Percentiles rank a stretch among this genome's conserved stretches.
These are phyloP conservation scores for Chalara sp. DNA, from an alignment of 2,329 filamentous ascomycete genomes.

Conservation along the genomic window DNA sequence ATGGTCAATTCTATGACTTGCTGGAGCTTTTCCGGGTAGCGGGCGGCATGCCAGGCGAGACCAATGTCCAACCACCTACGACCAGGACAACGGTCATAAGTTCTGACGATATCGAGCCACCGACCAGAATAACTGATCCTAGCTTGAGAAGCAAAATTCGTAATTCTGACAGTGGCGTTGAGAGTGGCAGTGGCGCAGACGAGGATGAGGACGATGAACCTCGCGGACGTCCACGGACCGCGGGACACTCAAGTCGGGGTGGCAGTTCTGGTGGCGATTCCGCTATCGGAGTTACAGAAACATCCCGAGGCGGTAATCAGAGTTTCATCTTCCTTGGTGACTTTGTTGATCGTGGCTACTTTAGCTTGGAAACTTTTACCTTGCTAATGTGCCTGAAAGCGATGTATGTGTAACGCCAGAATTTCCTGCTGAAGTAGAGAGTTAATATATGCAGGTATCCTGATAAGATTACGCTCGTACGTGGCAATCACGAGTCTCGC, in stretches of 20 bases:
- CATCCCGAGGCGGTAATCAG: constrained; percentile 48
- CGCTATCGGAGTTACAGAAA: constrained; percentile 28
- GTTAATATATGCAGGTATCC: constrained; percentile 47
- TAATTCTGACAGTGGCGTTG: constrained; percentile 44
- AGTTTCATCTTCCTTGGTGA: constrained; percentile 70
- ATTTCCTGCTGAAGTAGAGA: not conserved
- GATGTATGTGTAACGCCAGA: constrained; percentile 40
- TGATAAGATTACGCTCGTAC: constrained; percentile 64
- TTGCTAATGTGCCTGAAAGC: constrained; percentile 67
- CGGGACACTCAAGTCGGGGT: constrained; percentile 34
- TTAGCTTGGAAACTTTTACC: constrained; percentile 67
- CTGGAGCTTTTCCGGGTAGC: constrained; percentile 95
- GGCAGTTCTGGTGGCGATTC: constrained; percentile 32
- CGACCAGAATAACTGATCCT: constrained; percentile 79
- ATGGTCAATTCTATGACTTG: constrained; percentile 97
- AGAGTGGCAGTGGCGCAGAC: constrained; percentile 42
- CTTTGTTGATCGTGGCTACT: constrained; percentile 70
- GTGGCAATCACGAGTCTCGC: constrained; percentile 69
- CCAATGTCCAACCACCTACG: constrained; percentile 60
- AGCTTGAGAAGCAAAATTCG: constrained; percentile 82
- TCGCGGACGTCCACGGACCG: constrained; percentile 38
- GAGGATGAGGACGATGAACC: constrained; percentile 40
- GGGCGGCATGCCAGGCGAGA: constrained; percentile 90
- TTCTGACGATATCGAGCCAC: constrained; percentile 87
- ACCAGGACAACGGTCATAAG: constrained; percentile 70